Evolutionary conservation across 2,329 filamentous ascomycete genomes (phyloP).

Genomic region (Phialocephala sp.): DNA sequence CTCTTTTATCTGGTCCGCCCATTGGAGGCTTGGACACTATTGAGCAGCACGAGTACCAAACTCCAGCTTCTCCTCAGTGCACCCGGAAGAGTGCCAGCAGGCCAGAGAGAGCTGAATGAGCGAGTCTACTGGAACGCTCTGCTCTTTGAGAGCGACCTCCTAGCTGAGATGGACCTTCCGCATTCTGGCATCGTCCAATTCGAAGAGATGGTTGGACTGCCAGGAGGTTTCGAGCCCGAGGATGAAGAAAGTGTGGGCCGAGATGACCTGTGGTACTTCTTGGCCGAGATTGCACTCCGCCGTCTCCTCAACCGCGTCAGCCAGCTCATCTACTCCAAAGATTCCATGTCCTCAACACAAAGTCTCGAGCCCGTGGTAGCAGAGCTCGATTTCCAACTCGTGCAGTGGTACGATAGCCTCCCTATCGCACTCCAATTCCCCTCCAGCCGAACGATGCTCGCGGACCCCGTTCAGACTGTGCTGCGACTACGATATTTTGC

Average conservation of each 20-base stretch:
- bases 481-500: constrained; percentile 81
- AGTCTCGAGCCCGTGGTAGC: constrained; percentile 79
- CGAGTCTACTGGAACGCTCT: constrained; percentile 85
- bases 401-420: constrained; percentile 83
- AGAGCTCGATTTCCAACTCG: constrained; percentile 81
- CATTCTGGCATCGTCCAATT: constrained; percentile 84
- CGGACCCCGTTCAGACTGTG: constrained; percentile 80
- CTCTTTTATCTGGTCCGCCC: constrained; percentile 83
- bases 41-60: constrained; percentile 82
- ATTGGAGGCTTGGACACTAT: constrained; percentile 80
- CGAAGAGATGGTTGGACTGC: constrained; percentile 79
- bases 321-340: constrained; percentile 79
- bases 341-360: constrained; percentile 72
- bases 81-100: constrained; percentile 71
- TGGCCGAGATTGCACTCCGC: constrained; percentile 81
- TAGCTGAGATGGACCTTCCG: constrained; percentile 80
- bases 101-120: constrained; percentile 75
- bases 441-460: constrained; percentile 68
- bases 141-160: constrained; percentile 79
- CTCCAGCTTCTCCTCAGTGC: constrained; percentile 78
- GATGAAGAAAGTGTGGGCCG: constrained; percentile 71
- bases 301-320: constrained; percentile 79
- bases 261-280: constrained; percentile 85
- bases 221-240: constrained; percentile 73
- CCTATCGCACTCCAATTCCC: constrained; percentile 79